Evolutionary conservation across 164 flowering plant species (phyloP), one percentile per base, ranked within the genome.

Genomic region (Magnolia kwangsiensis): DNA sequence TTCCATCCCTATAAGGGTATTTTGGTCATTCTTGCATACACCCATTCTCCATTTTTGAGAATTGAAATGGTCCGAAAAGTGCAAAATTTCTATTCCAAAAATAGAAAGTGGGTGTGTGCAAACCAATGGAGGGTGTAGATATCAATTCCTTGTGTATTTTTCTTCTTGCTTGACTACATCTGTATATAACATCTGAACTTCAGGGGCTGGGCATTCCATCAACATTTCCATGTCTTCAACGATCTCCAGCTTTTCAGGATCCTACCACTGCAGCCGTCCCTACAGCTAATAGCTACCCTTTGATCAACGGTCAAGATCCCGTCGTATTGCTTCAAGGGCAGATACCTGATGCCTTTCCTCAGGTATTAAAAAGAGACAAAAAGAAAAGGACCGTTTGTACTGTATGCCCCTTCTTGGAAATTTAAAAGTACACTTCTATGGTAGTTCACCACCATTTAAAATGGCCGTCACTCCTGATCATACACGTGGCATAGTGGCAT

Each of bases 151-250:
- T 55, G 11, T 55, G 19, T 55, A 55, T 16, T 55, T 55, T 31
- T 24, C 6, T 67, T 67, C 16, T 67, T 68, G 29, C 14, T 14
- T 16, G 31, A 68, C 68, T 11, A 20, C 29, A 21, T 65, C 29
- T 13, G 14, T 65, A 24, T 24, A 24, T 24, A 78, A 67, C 70
- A 74, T 76, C 72, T 50, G 31, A 70, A 68, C 75, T 81, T 59
- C 85, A 90, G 93, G 84, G 81, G 27, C 66, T 80, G 79, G 76
- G 23, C 79, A 66, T 82, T 83, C 74, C 74, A 63, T 79, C 83
- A 76, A 77, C 84, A 82, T 63, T 78, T 72, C 82, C 85, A 84
- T 69, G 80, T 72, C 69, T 78, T 71, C 89, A 85, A 58, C 85
- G 80, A 78, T 82, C 83, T 68, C 79, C 82, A 21, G 70, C 21